A percentile compares a stretch with the other conserved stretches of the same genome.
These are phyloP conservation scores for Tephrocybe sp. DNA, from an alignment of 768 basidiomycete species.

Conservation along the genomic window DNA sequence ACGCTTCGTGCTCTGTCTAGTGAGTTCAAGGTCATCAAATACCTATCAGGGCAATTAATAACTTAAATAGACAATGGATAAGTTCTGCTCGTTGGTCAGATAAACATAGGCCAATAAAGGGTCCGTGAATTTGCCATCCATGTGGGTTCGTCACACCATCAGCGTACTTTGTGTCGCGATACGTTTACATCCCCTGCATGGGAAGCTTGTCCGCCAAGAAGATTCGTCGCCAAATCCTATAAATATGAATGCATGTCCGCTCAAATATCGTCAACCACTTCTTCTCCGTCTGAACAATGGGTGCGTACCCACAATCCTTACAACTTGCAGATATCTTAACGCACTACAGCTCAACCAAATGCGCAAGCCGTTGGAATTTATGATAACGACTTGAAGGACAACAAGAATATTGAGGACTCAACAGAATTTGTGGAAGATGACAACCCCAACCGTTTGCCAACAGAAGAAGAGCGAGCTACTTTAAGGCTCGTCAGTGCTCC, in stretches of 20 bases:
- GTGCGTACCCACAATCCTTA: too few species aligned
- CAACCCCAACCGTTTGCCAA: constrained; percentile 6
- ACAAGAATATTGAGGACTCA: neutral
- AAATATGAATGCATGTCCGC: too few species aligned
- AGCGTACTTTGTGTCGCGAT: neutral
- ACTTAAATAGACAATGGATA: too few species aligned
- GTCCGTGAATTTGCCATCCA: neutral
- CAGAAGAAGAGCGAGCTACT: constrained; percentile 13
- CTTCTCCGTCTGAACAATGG: too few species aligned
- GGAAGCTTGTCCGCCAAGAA: neutral
- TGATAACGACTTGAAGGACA: neutral
- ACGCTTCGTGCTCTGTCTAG: too few species aligned
- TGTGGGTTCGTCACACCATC: constrained; percentile 8
- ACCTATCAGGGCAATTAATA: too few species aligned
- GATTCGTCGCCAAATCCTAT: too few species aligned
- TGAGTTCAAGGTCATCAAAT: too few species aligned
- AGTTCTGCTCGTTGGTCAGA: neutral
- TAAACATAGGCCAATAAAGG: neutral
- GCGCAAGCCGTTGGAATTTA: neutral
- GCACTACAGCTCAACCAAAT: neutral
- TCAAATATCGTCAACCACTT: too few species aligned
- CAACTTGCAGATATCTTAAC: too few species aligned
- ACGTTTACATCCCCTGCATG: neutral
- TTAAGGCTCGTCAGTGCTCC: constrained; percentile 14
- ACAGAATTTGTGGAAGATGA: neutral